Base-by-base conservation (phyloP, 1,284 basidiomycete genomes). In the Limonomyces culmigenus region DNA sequence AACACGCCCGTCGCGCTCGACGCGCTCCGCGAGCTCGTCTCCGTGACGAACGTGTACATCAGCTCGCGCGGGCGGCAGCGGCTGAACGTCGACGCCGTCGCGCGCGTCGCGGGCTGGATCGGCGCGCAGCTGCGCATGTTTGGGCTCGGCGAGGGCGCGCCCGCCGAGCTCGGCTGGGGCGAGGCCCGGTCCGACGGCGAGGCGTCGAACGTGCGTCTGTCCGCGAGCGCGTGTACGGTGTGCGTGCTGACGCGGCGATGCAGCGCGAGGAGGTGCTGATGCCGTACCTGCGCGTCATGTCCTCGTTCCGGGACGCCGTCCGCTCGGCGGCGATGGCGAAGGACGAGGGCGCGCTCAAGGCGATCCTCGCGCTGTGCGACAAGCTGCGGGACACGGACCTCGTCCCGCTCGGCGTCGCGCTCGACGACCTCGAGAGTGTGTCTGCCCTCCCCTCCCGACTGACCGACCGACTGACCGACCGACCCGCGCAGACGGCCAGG, bases 341-440 rank as follows among this genome's bases (percentile, higher is more conserved):
- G 49, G 65, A 62, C 20, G 72, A 77, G 13, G 63, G 62, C 17
- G 70, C 78, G 3, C 52, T 75, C 21, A 76, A 78, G 50, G 83
- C 88, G 39, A 85, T 93, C 39, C 60, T 92, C 31, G 64, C 72
- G 16, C 69, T 93, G 25, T 91, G 76, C 49, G 95, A 99, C 60
- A 75, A 74, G 41, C 68, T 99, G 41, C 73, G 95, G 18, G 95
- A 98, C 53, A 63, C 71, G 29, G 92, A 96, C 50, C 63, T 97
- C 29, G 79, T 93, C 32, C 83, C 91, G 17, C 65, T 98, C 37
- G 95, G 95, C 12, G 86, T 99, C 4, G 89, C 91, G 8, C 63
- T 99, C 30, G 95, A 98, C 50, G 95, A 99, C 57, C 87, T 91
- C 61, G 88, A 91, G 60, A 88, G 91, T 76, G 45, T 46, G 56